phyloP scores from a whole-genome alignment of 169 alveolate genomes.

The Perkinsus olseni region DNA sequence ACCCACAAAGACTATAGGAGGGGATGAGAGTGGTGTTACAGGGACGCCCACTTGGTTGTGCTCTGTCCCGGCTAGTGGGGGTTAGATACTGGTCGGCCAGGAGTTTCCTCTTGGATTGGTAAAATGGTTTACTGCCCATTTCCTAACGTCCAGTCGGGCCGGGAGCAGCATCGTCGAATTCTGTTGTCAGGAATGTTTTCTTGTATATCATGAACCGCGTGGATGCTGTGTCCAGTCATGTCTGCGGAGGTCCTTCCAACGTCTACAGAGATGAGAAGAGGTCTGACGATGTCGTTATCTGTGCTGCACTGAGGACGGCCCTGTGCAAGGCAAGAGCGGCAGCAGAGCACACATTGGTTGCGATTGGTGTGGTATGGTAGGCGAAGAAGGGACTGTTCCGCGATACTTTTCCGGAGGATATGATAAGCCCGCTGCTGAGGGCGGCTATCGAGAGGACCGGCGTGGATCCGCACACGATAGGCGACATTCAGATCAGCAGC shows the following conservation, averaged over 20 bases:
- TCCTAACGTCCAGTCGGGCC: too few relatives aligned
- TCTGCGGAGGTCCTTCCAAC: neutral
- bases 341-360: too few relatives aligned
- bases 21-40: too few relatives aligned
- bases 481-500: slow-evolving; percentile 75
- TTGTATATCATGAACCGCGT: slow-evolving; percentile 12
- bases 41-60: too few relatives aligned
- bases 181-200: too few relatives aligned
- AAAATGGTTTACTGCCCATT: too few relatives aligned
- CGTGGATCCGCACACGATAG: slow-evolving; percentile 54
- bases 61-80: too few relatives aligned
- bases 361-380: too few relatives aligned
- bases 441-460: slow-evolving; percentile 59
- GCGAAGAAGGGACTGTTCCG: slow-evolving; percentile 33
- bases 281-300: slow-evolving; percentile 72
- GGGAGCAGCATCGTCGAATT: too few relatives aligned
- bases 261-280: neutral
- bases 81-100: too few relatives aligned
- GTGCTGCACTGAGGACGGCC: slow-evolving; percentile 81
- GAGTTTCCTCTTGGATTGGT: too few relatives aligned
- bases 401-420: slow-evolving; percentile 66
- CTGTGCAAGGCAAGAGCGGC: slow-evolving; percentile 59
- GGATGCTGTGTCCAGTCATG: neutral
- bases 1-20: too few relatives aligned
- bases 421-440: slow-evolving; percentile 58